Conservation (phyloP, 2,329 filamentous ascomycete genomes). For the Pseudocercospora cruenta region DNA sequence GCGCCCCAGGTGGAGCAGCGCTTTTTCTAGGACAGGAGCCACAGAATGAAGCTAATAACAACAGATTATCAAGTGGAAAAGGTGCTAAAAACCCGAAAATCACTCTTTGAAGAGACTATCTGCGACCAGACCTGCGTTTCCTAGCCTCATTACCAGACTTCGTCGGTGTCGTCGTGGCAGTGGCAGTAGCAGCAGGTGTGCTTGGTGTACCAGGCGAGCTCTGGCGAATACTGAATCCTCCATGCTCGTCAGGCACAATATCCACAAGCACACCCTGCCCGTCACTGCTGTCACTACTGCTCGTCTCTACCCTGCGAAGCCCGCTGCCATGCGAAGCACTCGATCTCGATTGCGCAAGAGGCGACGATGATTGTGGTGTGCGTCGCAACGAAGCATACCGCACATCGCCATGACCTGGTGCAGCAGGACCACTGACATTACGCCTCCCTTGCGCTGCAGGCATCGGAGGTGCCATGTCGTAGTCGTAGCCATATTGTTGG, state of each 20-base stretch:
- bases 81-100: not conserved
- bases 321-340: constrained; percentile 23
- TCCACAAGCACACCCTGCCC: constrained; percentile 38
- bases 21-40: too few relatives aligned
- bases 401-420: constrained; percentile 30
- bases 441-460: constrained; percentile 41
- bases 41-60: too few relatives aligned
- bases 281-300: constrained; percentile 31
- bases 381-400: constrained; percentile 38
- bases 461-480: constrained; percentile 39
- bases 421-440: constrained; percentile 40
- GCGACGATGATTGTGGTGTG: constrained; percentile 31
- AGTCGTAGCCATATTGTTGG: constrained; percentile 39
- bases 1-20: too few relatives aligned
- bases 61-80: too few relatives aligned
- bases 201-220: constrained; percentile 12
- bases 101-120: constrained; percentile 10
- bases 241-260: constrained; percentile 30
- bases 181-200: constrained; percentile 18
- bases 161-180: constrained; percentile 16
- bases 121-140: constrained; percentile 29
- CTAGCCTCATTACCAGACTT: constrained; percentile 26
- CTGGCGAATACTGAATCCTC: constrained; percentile 29
- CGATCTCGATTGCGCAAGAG: constrained; percentile 24
- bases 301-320: constrained; percentile 29